These are phyloP conservation scores for Uronychia binucleata DNA, from an alignment of 73 alveolate genomes.

Conservation along the genomic window DNA sequence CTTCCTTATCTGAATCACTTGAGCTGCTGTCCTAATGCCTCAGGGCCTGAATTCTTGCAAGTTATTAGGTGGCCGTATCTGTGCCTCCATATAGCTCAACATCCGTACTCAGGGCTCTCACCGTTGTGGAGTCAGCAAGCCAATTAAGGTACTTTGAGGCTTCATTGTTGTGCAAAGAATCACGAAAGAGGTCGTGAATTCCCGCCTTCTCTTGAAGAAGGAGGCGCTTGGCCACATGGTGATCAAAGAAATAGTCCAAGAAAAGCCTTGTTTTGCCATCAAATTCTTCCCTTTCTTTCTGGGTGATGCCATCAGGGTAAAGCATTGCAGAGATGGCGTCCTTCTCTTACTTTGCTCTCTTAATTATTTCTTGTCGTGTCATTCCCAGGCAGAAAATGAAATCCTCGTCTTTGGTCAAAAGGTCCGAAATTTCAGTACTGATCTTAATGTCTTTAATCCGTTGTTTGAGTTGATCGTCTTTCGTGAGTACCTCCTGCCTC, in stretches of 20 bases:
- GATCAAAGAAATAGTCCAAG: conserved; percentile 18
- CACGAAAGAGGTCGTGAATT: conserved; percentile 28
- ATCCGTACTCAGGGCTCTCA: neutral
- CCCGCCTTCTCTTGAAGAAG: conserved; percentile 19
- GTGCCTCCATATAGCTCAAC: neutral
- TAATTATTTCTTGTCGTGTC: conserved; percentile 20
- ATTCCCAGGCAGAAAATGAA: conserved; percentile 10
- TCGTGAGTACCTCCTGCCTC: neutral
- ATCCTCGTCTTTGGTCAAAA: conserved; percentile 27
- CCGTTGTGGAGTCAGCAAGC: neutral
- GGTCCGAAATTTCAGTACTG: neutral
- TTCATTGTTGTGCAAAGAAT: neutral
- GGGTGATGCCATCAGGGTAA: conserved; percentile 47
- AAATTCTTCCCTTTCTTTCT: conserved; percentile 34
- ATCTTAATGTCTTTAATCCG: neutral
- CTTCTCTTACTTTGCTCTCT: neutral
- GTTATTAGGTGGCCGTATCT: neutral
- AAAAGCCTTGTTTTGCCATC: conserved; percentile 26
- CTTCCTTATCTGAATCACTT: too few relatives aligned
- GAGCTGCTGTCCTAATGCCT: neutral
- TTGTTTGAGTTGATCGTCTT: neutral
- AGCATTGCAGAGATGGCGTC: neutral
- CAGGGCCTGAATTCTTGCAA: neutral
- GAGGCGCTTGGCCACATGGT: conserved; percentile 12
- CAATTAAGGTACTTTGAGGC: neutral